Evolutionary conservation across 2,329 filamentous ascomycete species (phyloP), one percentile per base, ranked within the genome.

Genomic region (Alternaria consortialis): DNA sequence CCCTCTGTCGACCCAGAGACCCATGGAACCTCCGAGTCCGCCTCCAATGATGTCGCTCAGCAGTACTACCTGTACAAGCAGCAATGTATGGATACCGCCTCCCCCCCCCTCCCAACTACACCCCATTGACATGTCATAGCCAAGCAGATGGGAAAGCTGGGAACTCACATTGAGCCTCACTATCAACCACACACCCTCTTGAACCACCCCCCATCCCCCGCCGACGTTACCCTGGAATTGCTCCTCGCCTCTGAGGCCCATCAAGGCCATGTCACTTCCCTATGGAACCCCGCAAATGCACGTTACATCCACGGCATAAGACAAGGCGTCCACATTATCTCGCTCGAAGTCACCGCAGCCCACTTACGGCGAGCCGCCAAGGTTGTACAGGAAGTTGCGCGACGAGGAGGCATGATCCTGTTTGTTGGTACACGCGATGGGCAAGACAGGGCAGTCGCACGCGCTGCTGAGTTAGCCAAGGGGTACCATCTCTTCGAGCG

Each of bases 211-310:
- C 93, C 93, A 1, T 81, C 81, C 39, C 90, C 93, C 25, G 85
- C 90, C 76, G 91, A 97, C 74, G 87, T 98, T 63, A 94, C 93
- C 48, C 88, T 99, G 61, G 94, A 97, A 83, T 86, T 97, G 63
- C 87, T 99, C 88, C 77, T 80, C 61, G 77, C 77, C 54, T 77
- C 77, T 7, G 75, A 79, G 64, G 77, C 77, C 58, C 77, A 80
- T 62, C 88, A 98, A 79, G 95, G 95, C 65, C 95, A 99, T 81
- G 87, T 91, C 73, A 94, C 91, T 0, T 92, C 92, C 63, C 86
- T 94, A 51, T 99, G 95, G 95, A 97, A 99, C 81, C 94, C 95
- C 11, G 90, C 88, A 53, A 99, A 98, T 82, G 90, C 93, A 66
- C 88, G 91, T 68, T 98, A 98, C 82, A 98, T 99, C 77, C 94